These are phyloP conservation scores for Talaromyces sp. DNA, from an alignment of 2,329 filamentous ascomycete genomes.

Conservation along the genomic window DNA sequence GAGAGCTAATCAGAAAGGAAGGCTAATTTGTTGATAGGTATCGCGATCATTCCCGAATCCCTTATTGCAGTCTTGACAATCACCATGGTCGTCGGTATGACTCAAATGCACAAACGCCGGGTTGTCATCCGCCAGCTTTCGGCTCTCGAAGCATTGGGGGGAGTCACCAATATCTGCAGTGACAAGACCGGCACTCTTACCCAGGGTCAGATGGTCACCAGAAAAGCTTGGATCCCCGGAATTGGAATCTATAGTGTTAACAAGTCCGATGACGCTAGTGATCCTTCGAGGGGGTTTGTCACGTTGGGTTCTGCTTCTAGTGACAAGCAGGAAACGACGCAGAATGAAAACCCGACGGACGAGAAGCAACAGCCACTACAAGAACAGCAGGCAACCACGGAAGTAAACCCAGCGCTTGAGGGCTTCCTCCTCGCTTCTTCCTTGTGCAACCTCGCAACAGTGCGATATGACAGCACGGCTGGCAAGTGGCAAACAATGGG, in stretches of 20 bases:
- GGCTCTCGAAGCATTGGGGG: slow-evolving; percentile 53
- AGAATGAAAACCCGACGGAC: slow-evolving; percentile 54
- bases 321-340: slow-evolving; percentile 34
- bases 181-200: slow-evolving; percentile 55
- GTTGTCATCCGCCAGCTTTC: slow-evolving; percentile 52
- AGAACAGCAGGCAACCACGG: slow-evolving; percentile 21
- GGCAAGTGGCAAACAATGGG: slow-evolving; percentile 53
- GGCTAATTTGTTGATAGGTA: slow-evolving; percentile 23
- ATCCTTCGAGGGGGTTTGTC: slow-evolving; percentile 50
- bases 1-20: neutral
- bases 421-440: slow-evolving; percentile 51
- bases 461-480: slow-evolving; percentile 42
- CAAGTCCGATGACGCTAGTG: slow-evolving; percentile 49
- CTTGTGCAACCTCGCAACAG: slow-evolving; percentile 51
- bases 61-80: slow-evolving; percentile 60
- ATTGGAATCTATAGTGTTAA: slow-evolving; percentile 50
- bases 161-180: slow-evolving; percentile 54
- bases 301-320: slow-evolving; percentile 32
- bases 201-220: slow-evolving; percentile 56
- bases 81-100: slow-evolving; percentile 55
- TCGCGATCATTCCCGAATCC: slow-evolving; percentile 60
- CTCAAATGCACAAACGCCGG: slow-evolving; percentile 49
- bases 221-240: slow-evolving; percentile 53
- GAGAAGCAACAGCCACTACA: slow-evolving; percentile 19
- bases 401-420: slow-evolving; percentile 44